These are phyloP conservation scores for Litsea cubeba DNA, from an alignment of 164 flowering plant genomes.

Conservation along the genomic window DNA sequence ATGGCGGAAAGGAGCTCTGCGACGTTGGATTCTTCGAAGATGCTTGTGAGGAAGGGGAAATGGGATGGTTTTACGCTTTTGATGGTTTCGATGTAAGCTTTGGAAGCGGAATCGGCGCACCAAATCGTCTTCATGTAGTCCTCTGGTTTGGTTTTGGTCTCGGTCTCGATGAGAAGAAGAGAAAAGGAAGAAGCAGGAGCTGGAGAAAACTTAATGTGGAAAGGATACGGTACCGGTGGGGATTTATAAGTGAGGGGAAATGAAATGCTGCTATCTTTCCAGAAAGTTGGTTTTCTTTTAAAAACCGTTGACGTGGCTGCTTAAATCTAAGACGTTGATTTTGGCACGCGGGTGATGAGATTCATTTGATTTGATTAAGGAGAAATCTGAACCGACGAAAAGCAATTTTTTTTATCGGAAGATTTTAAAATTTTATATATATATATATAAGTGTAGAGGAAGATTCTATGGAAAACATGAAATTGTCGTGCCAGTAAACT, in stretches of 20 bases:
- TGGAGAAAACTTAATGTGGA: too few relatives aligned
- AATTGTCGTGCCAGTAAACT: not conserved
- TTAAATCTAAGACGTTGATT: not conserved
- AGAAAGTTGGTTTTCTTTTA: not conserved
- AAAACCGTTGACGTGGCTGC: not conserved
- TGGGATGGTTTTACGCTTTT: slow-evolving; percentile 39
- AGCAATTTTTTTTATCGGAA: not conserved
- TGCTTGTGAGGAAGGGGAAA: slow-evolving; percentile 29
- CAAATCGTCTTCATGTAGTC: slow-evolving; percentile 47
- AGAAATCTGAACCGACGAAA: not conserved
- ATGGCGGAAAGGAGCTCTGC: slow-evolving; percentile 55
- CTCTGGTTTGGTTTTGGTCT: too few relatives aligned
- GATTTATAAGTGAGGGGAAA: not conserved
- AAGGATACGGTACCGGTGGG: not conserved
- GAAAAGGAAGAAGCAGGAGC: too few relatives aligned
- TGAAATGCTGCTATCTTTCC: not conserved
- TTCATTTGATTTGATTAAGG: too few relatives aligned
- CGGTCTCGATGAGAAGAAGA: too few relatives aligned
- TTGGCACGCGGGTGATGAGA: not conserved
- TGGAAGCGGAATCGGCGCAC: slow-evolving; percentile 78
- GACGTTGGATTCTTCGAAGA: slow-evolving; percentile 34
- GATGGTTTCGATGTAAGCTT: slow-evolving; percentile 79
- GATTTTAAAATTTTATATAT: too few relatives aligned
- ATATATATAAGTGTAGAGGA: not conserved
- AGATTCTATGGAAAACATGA: not conserved